Conservation (phyloP, 2,329 filamentous ascomycete genomes). For the Aspergillus novoparasiticus region DNA sequence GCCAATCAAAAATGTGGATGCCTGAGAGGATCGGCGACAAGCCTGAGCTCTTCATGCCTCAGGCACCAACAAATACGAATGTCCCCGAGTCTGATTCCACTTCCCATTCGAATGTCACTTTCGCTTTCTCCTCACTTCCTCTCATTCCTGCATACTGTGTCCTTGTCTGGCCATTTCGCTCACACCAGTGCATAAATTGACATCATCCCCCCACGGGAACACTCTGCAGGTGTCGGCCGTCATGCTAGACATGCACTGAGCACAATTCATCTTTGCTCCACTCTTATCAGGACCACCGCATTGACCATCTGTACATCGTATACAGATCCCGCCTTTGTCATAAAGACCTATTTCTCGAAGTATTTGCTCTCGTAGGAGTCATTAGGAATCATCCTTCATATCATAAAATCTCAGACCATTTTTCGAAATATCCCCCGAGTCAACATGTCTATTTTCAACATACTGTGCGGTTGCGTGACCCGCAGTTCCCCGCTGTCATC, state of each 20-base stretch:
- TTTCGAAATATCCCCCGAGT: not conserved
- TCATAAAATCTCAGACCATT: not conserved
- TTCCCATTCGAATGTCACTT: not conserved
- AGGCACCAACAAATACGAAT: not conserved
- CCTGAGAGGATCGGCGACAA: constrained; percentile 22
- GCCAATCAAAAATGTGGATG: constrained; percentile 35
- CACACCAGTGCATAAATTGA: not conserved
- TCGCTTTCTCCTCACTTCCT: not conserved
- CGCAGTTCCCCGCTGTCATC: not conserved
- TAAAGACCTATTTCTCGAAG: not conserved
- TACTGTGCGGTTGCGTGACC: not conserved
- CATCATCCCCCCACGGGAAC: not conserved
- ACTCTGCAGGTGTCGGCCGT: not conserved
- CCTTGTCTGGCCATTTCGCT: not conserved
- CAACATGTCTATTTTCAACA: not conserved
- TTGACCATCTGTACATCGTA: not conserved
- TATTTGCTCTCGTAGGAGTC: not conserved
- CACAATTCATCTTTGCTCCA: not conserved
- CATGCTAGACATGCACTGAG: not conserved
- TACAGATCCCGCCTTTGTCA: not conserved
- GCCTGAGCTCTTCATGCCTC: not conserved
- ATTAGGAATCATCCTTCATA: not conserved
- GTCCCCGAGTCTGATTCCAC: not conserved
- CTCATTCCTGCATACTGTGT: not conserved
- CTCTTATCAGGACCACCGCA: not conserved